phyloP scores from a whole-genome alignment of 2,329 filamentous ascomycete species.

The Amylocarpus encephaloides region DNA sequence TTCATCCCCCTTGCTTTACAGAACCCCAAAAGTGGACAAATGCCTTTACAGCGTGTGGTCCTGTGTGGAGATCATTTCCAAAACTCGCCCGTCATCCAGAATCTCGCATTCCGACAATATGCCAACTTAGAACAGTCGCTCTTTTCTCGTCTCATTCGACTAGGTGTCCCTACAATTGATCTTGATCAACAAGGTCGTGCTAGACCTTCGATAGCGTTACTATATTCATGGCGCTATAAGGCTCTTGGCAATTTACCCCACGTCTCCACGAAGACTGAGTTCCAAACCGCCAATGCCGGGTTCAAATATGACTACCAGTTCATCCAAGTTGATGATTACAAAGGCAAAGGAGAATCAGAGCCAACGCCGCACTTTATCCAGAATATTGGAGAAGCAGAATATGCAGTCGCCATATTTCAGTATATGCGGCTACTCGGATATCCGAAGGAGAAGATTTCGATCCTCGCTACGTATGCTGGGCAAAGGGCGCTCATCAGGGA shows the following conservation, averaged over 20 bases:
- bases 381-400: constrained; percentile 94
- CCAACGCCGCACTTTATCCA: constrained; percentile 93
- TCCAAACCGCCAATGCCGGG: constrained; percentile 77
- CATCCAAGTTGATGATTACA: constrained; percentile 91
- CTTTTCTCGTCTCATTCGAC: constrained; percentile 81
- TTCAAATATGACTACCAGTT: constrained; percentile 96
- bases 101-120: constrained; percentile 87
- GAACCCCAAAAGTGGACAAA: constrained; percentile 64
- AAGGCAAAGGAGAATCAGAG: constrained; percentile 79
- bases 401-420: constrained; percentile 89
- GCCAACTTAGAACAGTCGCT: constrained; percentile 94
- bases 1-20: constrained; percentile 95
- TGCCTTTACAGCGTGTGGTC: constrained; percentile 78
- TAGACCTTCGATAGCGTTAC: constrained; percentile 74
- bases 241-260: constrained; percentile 72
- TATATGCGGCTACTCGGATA: constrained; percentile 97
- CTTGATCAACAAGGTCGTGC: constrained; percentile 93
- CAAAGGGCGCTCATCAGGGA: constrained; percentile 84
- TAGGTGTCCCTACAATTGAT: constrained; percentile 85
- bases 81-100: constrained; percentile 94
- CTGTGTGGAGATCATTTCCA: constrained; percentile 94
- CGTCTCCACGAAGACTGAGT: constrained; percentile 64
- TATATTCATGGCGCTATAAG: constrained; percentile 92
- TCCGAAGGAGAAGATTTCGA: constrained; percentile 65
- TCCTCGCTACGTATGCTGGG: constrained; percentile 89